A percentile compares a stretch with the other conserved stretches of the same genome.
phyloP scores from a whole-genome alignment of 345 rosid species.

The Psidium friedrichsthalianum region DNA sequence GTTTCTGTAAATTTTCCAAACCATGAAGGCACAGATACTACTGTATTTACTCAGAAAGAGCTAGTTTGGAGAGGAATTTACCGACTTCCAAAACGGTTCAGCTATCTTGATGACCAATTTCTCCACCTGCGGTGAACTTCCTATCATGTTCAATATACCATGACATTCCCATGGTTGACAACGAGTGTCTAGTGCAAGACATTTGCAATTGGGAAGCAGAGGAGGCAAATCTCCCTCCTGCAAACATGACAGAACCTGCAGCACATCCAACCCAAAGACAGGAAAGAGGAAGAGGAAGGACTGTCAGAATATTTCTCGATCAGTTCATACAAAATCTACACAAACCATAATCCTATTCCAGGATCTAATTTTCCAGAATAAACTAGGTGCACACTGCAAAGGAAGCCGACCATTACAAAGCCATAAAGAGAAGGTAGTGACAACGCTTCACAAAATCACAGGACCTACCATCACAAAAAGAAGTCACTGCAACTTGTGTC shows the following conservation, averaged over 20 bases:
- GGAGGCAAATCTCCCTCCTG: neutral
- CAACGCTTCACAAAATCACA: neutral
- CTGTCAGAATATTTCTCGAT: neutral
- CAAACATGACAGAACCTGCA: neutral
- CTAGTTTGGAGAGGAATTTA: neutral
- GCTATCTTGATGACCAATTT: neutral
- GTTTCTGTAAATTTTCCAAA: no score
- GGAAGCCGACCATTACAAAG: neutral
- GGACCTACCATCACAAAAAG: neutral
- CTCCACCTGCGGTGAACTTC: neutral
- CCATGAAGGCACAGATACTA: neutral
- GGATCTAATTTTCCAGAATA: neutral
- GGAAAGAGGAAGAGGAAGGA: neutral
- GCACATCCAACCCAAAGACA: neutral
- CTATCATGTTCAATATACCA: neutral
- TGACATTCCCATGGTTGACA: neutral
- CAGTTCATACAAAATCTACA: neutral
- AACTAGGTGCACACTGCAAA: neutral
- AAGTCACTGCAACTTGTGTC: neutral
- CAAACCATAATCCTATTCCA: neutral
- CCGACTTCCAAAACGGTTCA: neutral
- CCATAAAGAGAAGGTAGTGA: neutral
- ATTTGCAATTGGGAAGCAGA: neutral
- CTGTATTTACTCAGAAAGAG: neutral
- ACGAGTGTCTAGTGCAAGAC: neutral